Evolutionary conservation across 2,329 filamentous ascomycete species (phyloP).

Genomic region (Trichoderma arundinaceum): DNA sequence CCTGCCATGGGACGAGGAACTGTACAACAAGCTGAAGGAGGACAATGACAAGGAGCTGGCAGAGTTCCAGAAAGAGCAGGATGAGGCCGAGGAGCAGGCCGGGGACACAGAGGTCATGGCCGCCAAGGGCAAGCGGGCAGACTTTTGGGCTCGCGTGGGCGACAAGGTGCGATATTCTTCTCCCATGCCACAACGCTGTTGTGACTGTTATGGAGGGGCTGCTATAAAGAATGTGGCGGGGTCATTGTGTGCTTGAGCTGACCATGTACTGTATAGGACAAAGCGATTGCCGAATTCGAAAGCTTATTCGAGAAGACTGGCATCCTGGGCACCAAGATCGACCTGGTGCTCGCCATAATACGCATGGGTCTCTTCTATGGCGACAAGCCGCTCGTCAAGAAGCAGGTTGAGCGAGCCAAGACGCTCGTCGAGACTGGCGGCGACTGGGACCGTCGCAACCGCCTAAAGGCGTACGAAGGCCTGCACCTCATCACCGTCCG

Average conservation of each 20-base stretch:
- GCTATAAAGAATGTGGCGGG: neutral
- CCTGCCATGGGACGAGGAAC: conserved; percentile 86
- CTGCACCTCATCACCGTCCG: conserved; percentile 91
- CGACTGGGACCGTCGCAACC: conserved; percentile 98
- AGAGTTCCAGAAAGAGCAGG: conserved; percentile 81
- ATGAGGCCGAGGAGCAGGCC: conserved; percentile 93
- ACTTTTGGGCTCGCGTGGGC: conserved; percentile 93
- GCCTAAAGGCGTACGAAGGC: conserved; percentile 97
- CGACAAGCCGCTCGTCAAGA: conserved; percentile 90
- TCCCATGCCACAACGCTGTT: neutral
- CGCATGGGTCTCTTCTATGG: conserved; percentile 95
- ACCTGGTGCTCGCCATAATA: conserved; percentile 94
- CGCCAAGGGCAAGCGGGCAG: conserved; percentile 90
- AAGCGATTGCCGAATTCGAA: conserved; percentile 91
- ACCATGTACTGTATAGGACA: conserved; percentile 66
- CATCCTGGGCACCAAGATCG: conserved; percentile 95
- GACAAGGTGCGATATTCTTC: conserved; percentile 73
- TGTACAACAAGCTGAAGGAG: conserved; percentile 78
- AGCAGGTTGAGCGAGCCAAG: conserved; percentile 88
- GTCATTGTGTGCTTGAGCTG: neutral
- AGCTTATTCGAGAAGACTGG: conserved; percentile 96
- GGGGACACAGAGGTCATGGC: conserved; percentile 95
- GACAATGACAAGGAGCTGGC: conserved; percentile 81
- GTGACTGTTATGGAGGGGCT: neutral
- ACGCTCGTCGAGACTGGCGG: conserved; percentile 91